Percentiles rank a stretch among this genome's conserved stretches.
Evolutionary conservation across 1,284 basidiomycete genomes (phyloP).

Genomic region (Apiotrichum montevideense): DNA sequence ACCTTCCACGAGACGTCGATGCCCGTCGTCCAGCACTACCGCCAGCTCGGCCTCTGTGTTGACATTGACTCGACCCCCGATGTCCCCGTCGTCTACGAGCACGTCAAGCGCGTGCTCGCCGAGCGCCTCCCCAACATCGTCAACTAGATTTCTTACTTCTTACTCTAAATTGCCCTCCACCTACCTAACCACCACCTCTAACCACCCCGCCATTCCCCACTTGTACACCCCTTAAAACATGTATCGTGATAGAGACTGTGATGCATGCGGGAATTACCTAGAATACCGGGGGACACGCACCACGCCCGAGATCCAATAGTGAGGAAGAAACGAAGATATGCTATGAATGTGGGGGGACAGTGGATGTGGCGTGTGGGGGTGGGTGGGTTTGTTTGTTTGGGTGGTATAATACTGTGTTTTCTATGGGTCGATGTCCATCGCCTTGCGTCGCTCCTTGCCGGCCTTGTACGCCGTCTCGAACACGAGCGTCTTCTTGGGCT

Average conservation of each 20-base stretch:
- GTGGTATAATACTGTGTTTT: neutral
- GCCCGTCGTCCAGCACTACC: slow-evolving; percentile 90
- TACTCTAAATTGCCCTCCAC: too few species aligned
- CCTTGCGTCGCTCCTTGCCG: slow-evolving; percentile 19
- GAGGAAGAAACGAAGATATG: neutral
- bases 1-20: slow-evolving; percentile 91
- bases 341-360: neutral
- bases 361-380: neutral
- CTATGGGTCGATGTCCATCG: slow-evolving; percentile 14
- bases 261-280: slow-evolving; percentile 10
- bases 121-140: slow-evolving; percentile 28
- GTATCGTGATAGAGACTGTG: slow-evolving; percentile 1
- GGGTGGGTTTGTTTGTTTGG: neutral
- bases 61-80: slow-evolving; percentile 71
- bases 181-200: too few species aligned
- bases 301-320: neutral
- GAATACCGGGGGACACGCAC: neutral
- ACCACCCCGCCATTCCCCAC: too few species aligned
- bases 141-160: neutral
- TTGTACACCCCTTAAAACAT: neutral
- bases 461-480: slow-evolving; percentile 53
- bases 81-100: slow-evolving; percentile 66
- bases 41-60: slow-evolving; percentile 64
- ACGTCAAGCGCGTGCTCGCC: slow-evolving; percentile 56
- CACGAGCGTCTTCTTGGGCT: slow-evolving; percentile 54